Percentiles rank a stretch among this genome's conserved stretches.
Evolutionary conservation across 441 rosid genomes (phyloP).

Genomic region (Macaranga tanarius): DNA sequence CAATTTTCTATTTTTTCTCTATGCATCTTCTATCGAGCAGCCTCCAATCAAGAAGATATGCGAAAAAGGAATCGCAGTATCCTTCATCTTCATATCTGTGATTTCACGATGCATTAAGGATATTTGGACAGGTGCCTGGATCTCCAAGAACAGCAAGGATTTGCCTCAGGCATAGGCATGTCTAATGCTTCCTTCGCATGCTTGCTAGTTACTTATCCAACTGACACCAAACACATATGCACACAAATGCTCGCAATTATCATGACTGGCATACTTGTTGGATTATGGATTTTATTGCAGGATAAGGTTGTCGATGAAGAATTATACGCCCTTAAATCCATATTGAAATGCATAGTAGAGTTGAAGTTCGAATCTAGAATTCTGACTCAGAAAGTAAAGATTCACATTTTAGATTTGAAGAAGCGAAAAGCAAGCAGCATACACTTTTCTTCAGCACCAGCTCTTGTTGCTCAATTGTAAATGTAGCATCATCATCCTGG

Average conservation of each 20-base stretch:
- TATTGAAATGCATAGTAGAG: constrained; percentile 33
- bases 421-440: constrained; percentile 17
- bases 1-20: too few relatives aligned
- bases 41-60: constrained; percentile 20
- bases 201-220: too few relatives aligned
- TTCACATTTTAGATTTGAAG: constrained; percentile 29
- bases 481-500: neutral
- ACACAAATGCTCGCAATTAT: neutral
- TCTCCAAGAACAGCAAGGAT: too few relatives aligned
- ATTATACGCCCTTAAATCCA: constrained; percentile 28
- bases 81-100: constrained; percentile 49
- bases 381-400: constrained; percentile 21
- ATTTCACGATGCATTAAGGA: too few relatives aligned
- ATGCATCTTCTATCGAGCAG: too few relatives aligned
- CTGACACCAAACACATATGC: too few relatives aligned
- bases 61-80: constrained; percentile 47
- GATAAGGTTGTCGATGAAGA: constrained; percentile 23
- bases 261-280: neutral
- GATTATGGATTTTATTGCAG: constrained; percentile 26
- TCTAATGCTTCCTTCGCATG: too few relatives aligned
- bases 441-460: neutral
- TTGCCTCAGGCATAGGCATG: too few relatives aligned
- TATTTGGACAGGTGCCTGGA: too few relatives aligned
- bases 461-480: constrained; percentile 8
- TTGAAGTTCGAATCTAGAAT: constrained; percentile 35